phyloP scores from a whole-genome alignment of 1,284 basidiomycete genomes.

The Rhodotorula sp. region DNA sequence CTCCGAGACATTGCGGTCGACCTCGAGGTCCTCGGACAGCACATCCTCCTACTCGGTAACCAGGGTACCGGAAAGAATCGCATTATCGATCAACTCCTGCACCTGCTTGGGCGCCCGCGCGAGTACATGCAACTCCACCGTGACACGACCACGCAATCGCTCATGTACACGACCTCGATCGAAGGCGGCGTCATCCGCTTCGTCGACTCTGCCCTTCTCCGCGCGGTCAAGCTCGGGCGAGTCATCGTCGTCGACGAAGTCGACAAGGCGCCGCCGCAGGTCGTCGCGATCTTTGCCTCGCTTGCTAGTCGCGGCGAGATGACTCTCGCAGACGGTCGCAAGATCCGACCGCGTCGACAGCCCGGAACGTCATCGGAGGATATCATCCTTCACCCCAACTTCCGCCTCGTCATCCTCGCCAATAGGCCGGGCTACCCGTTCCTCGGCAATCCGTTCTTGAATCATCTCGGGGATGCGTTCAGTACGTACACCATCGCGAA shows the following conservation, averaged over 20 bases:
- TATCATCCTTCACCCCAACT: constrained; percentile 46
- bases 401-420: constrained; percentile 50
- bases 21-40: constrained; percentile 47
- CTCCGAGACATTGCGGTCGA: constrained; percentile 49
- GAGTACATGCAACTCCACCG: constrained; percentile 50
- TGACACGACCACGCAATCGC: constrained; percentile 28
- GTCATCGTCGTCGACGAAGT: constrained; percentile 51
- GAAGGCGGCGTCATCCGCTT: constrained; percentile 48
- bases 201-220: constrained; percentile 48
- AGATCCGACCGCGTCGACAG: constrained; percentile 18
- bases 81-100: constrained; percentile 48
- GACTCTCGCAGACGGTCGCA: constrained; percentile 47
- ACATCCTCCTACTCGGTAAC: constrained; percentile 49
- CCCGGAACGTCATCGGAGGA: neutral
- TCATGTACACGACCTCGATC: constrained; percentile 30
- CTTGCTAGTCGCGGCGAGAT: constrained; percentile 50
- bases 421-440: constrained; percentile 46
- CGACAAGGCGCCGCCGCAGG: constrained; percentile 50
- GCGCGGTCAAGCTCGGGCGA: constrained; percentile 47
- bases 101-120: constrained; percentile 48
- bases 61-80: constrained; percentile 52
- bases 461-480: constrained; percentile 50
- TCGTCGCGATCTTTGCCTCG: constrained; percentile 49
- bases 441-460: constrained; percentile 46
- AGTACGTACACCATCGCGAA: constrained; percentile 48